Evolutionary conservation across 345 rosid genomes (phyloP), one percentile per base, ranked within the genome.

Genomic region (Isatis tinctoria): DNA sequence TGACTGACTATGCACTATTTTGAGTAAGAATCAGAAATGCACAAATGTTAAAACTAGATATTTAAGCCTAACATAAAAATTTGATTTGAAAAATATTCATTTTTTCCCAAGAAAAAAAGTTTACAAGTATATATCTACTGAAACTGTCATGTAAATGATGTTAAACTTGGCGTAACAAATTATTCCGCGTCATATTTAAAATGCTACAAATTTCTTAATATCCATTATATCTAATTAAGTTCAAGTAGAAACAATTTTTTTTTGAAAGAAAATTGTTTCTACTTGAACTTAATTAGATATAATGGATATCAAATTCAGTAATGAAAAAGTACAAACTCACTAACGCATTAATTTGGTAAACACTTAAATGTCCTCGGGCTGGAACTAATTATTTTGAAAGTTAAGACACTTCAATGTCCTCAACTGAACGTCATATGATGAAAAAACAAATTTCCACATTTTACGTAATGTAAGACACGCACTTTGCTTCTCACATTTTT

Each of bases 391-490:
- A 65, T 48, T 11, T 65, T 10, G 26, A 10, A 2, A 1, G 5
- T 14, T 41, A 41, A 41, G 44, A 41, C 7, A 4, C 47, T 14
- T 13, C 14, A 41, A 41, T 41, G 8, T 8, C 17, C 45, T 13
- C 11, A 14, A 32, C 33, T 48, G 32, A 18, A 17, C 30, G 24
- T 14, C 26, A 39, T 51, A 9, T 51, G n/a, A 2, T 67, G n/a
- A 18, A 14, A 51, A 37, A 26, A 4, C 28, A 17, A 41, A 40
- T 40, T 40, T 41, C 28, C 39, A 41, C 20, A 57, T 57, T 57
- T 30, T 57, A 27, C 73, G 41, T 56, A 41, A 41, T 58, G 53
- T 32, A 41, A 56, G 41, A 69, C 65, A 69, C 65, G n/a, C 33
- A 43, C 33, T 30, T 58, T 58, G 65, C 47, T 44, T 32, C 74